Conservation (phyloP, 495 filamentous ascomycete genomes). For the Physcia stellaris region DNA sequence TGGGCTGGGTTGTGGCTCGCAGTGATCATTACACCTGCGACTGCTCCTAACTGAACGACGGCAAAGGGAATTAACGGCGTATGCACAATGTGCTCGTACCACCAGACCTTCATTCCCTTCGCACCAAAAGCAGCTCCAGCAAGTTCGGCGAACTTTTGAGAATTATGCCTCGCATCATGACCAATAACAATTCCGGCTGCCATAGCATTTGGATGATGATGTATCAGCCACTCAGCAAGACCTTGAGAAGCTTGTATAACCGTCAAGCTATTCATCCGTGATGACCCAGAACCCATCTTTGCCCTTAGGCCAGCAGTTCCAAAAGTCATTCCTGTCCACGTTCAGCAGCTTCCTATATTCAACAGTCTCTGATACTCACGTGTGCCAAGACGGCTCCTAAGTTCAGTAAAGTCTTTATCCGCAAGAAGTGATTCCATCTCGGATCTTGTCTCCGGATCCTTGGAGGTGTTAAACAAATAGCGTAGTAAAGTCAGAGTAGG, state of each 20-base stretch:
- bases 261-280: conserved; percentile 54
- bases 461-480: neutral
- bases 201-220: conserved; percentile 23
- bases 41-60: conserved; percentile 39
- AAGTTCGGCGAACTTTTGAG: conserved; percentile 47
- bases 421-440: conserved; percentile 46
- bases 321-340: conserved; percentile 42
- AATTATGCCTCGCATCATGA: conserved; percentile 56
- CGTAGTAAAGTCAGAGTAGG: neutral
- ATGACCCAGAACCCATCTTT: conserved; percentile 57
- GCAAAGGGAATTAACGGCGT: conserved; percentile 62
- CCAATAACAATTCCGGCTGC: conserved; percentile 47
- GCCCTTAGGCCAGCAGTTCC: conserved; percentile 59
- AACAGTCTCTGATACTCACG: conserved; percentile 27
- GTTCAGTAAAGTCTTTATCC: conserved; percentile 31
- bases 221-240: conserved; percentile 45
- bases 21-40: conserved; percentile 60
- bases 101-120: conserved; percentile 47
- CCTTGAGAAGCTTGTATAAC: conserved; percentile 65
- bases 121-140: conserved; percentile 51
- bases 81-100: conserved; percentile 40
- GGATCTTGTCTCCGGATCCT: conserved; percentile 38
- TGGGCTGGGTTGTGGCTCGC: conserved; percentile 58
- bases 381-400: conserved; percentile 41
- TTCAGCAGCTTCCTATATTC: too few relatives aligned